A percentile compares a stretch with the other conserved stretches of the same genome.
phyloP scores from a whole-genome alignment of 495 filamentous ascomycete species.

The Patellaria atrata region DNA sequence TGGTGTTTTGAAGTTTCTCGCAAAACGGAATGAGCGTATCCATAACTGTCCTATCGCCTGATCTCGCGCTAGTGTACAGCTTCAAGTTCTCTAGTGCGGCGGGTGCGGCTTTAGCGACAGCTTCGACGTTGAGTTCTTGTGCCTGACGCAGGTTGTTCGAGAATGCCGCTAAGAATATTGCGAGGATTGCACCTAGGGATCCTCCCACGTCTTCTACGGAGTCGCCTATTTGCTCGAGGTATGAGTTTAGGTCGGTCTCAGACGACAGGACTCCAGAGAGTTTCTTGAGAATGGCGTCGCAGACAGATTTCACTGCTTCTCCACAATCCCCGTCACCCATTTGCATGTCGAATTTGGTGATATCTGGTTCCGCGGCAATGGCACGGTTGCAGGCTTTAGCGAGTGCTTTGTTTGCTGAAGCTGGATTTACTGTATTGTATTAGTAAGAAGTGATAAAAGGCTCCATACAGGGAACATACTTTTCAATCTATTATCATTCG shows the following conservation, averaged over 20 bases:
- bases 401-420: constrained; percentile 34
- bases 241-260: constrained; percentile 35
- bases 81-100: constrained; percentile 32
- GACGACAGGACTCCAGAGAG: constrained; percentile 15
- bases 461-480: not conserved
- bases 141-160: constrained; percentile 32
- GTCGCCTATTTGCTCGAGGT: constrained; percentile 39
- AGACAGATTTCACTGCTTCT: constrained; percentile 38
- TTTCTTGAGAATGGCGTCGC: constrained; percentile 23
- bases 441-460: not conserved
- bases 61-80: constrained; percentile 24
- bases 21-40: constrained; percentile 45
- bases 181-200: constrained; percentile 44
- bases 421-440: constrained; percentile 5
- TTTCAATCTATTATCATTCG: constrained; percentile 2
- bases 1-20: constrained; percentile 30
- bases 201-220: constrained; percentile 48
- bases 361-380: constrained; percentile 39
- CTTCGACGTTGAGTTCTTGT: constrained; percentile 11
- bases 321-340: constrained; percentile 56
- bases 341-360: constrained; percentile 47
- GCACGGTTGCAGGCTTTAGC: constrained; percentile 36
- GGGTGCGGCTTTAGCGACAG: constrained; percentile 12
- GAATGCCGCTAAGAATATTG: constrained; percentile 44
- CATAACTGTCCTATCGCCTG: constrained; percentile 37